phyloP scores from a whole-genome alignment of 164 flowering plant genomes.

The Berberis thunbergii region DNA sequence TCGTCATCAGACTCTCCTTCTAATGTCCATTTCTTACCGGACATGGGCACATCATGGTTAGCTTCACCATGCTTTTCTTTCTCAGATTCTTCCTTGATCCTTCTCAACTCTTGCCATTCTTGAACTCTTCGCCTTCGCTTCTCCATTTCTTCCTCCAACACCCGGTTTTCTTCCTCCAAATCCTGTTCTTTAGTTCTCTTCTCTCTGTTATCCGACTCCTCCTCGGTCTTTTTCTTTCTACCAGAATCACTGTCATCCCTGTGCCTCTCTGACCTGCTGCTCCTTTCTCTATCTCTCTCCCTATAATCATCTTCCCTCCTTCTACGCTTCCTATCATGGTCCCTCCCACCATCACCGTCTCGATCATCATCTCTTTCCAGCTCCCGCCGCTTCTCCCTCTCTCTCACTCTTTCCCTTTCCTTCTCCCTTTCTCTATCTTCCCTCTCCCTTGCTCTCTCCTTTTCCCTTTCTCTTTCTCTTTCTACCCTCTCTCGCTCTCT shows the following conservation, averaged over 20 bases:
- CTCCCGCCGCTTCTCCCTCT: constrained; percentile 13
- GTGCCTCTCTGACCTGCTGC: constrained; percentile 42
- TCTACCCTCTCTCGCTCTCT: constrained; percentile 7
- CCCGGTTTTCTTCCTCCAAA: constrained; percentile 72
- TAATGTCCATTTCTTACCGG: constrained; percentile 86
- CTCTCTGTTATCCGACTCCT: constrained; percentile 29
- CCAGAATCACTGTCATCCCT: constrained; percentile 39
- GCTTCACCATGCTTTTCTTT: constrained; percentile 31
- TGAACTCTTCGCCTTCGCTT: constrained; percentile 94
- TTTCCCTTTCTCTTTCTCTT: constrained; percentile 13
- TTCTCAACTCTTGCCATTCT: constrained; percentile 88
- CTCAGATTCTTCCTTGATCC: constrained; percentile 82
- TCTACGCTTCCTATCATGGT: constrained; percentile 41
- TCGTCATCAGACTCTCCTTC: constrained; percentile 97
- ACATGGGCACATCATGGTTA: constrained; percentile 37
- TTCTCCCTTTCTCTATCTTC: constrained; percentile 11
- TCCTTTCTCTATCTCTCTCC: constrained; percentile 33
- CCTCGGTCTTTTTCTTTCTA: constrained; percentile 29
- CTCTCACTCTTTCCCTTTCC: constrained; percentile 17
- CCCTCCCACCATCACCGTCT: constrained; percentile 38
- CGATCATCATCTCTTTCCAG: constrained; percentile 21
- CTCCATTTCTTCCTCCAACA: constrained; percentile 88
- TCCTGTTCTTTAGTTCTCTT: constrained; percentile 53
- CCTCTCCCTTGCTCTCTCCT: not conserved
- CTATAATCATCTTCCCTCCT: constrained; percentile 44